These are phyloP conservation scores for Fusarium sp. DNA, from an alignment of 2,329 filamentous ascomycete species.

Conservation along the genomic window DNA sequence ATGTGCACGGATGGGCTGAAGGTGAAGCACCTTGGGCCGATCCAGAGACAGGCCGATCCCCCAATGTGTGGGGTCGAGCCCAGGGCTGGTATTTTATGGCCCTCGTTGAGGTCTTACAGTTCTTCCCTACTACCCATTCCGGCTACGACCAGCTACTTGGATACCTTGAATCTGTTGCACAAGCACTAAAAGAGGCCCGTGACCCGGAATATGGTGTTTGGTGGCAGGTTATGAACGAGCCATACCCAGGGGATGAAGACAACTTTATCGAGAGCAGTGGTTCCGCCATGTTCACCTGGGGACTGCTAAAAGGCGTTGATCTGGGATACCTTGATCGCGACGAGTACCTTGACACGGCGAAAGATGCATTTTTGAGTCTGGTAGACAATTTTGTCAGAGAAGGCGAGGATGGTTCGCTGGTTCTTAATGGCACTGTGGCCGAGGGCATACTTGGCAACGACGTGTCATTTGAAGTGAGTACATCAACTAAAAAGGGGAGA, in stretches of 20 bases:
- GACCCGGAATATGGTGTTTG: slow-evolving; percentile 63
- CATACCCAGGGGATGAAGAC: slow-evolving; percentile 60
- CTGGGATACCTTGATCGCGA: slow-evolving; percentile 35
- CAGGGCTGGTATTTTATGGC: slow-evolving; percentile 68
- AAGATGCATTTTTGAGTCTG: slow-evolving; percentile 50
- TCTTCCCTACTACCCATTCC: slow-evolving; percentile 54
- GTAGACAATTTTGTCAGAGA: slow-evolving; percentile 60
- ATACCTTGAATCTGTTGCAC: slow-evolving; percentile 58
- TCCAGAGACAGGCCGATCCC: slow-evolving; percentile 61
- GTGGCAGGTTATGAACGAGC: slow-evolving; percentile 70
- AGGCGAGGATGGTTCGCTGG: slow-evolving; percentile 60
- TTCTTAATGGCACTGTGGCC: slow-evolving; percentile 64
- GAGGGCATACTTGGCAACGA: slow-evolving; percentile 65
- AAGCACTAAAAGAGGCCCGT: slow-evolving; percentile 57
- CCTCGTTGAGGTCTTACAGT: slow-evolving; percentile 63
- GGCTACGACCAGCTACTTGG: slow-evolving; percentile 53
- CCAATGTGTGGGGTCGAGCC: slow-evolving; percentile 65
- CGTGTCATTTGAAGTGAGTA: slow-evolving; percentile 63
- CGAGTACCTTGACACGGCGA: slow-evolving; percentile 24
- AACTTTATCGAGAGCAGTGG: slow-evolving; percentile 73
- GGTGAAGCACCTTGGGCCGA: slow-evolving; percentile 64
- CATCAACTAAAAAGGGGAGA: accelerated
- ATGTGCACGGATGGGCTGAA: slow-evolving; percentile 68
- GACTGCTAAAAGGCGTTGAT: slow-evolving; percentile 59
- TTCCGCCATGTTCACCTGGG: slow-evolving; percentile 69